These are phyloP conservation scores for Ceratobasidium sp. DNA, from an alignment of 1,284 basidiomycete species.

Conservation along the genomic window DNA sequence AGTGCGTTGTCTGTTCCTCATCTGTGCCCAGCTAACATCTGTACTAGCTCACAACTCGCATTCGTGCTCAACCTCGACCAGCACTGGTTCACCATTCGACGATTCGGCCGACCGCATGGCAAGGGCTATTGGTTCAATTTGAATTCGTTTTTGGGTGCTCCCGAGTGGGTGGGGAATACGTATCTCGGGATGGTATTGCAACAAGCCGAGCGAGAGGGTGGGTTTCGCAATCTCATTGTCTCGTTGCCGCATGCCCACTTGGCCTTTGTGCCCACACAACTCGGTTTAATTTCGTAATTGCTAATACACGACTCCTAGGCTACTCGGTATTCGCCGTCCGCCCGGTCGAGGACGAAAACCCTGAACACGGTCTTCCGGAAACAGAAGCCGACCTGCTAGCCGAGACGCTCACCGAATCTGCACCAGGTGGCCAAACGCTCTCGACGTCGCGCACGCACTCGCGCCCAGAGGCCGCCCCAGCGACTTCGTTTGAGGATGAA, in stretches of 20 bases:
- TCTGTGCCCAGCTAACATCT: neutral
- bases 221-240: neutral
- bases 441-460: neutral
- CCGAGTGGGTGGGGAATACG: conserved; percentile 83
- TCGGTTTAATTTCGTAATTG: no score
- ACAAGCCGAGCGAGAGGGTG: conserved; percentile 85
- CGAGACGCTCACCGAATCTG: conserved; percentile 61
- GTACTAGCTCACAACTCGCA: conserved; percentile 73
- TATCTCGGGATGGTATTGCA: conserved; percentile 87
- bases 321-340: conserved; percentile 88
- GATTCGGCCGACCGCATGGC: conserved; percentile 69
- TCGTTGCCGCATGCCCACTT: neutral
- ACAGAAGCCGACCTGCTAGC: conserved; percentile 72
- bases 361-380: conserved; percentile 57
- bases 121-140: conserved; percentile 88
- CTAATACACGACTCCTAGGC: conserved; percentile 55
- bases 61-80: conserved; percentile 88
- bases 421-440: conserved; percentile 46
- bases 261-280: no score
- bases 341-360: conserved; percentile 57
- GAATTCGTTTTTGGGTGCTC: conserved; percentile 74
- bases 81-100: conserved; percentile 89
- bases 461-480: conserved; percentile 6
- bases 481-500: conserved; percentile 72
- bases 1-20: conserved; percentile 58